These are phyloP conservation scores for Pseudoturritis turrita DNA, from an alignment of 345 rosid species.

Conservation along the genomic window DNA sequence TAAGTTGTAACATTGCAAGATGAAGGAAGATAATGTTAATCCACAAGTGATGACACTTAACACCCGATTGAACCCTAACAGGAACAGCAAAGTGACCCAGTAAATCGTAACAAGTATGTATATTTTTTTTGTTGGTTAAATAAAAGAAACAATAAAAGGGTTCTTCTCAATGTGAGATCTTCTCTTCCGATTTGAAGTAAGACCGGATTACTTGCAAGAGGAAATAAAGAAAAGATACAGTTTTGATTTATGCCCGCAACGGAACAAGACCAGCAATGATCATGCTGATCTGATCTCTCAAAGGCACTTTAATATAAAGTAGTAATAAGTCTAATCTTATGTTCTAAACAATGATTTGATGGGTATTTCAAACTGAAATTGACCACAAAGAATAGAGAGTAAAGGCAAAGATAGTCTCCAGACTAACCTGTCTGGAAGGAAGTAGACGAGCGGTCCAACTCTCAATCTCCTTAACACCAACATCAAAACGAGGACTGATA, in stretches of 20 bases:
- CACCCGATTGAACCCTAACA: background rate
- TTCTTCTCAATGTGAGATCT: conserved; percentile 2
- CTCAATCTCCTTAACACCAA: conserved; percentile 51
- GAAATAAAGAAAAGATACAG: background rate
- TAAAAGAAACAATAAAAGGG: background rate
- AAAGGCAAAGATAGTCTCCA: background rate
- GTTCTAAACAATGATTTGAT: background rate
- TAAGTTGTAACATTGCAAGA: background rate
- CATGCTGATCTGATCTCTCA: conserved; percentile 39
- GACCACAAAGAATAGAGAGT: background rate
- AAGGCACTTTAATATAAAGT: conserved; percentile 14
- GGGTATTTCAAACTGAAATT: background rate
- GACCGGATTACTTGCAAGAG: conserved; percentile 1
- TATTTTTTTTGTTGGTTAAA: background rate
- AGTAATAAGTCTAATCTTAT: background rate
- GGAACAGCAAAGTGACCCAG: background rate
- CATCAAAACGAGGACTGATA: conserved; percentile 43
- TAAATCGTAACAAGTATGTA: background rate
- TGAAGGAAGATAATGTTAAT: background rate
- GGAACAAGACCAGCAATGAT: conserved; percentile 30
- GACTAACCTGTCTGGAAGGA: conserved; percentile 49
- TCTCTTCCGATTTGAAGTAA: background rate
- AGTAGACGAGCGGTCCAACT: conserved; percentile 55
- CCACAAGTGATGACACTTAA: background rate
- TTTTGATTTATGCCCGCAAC: conserved; percentile 38